Conservation (phyloP, 169 alveolate genomes). For the Babesia bigemina region DNA sequence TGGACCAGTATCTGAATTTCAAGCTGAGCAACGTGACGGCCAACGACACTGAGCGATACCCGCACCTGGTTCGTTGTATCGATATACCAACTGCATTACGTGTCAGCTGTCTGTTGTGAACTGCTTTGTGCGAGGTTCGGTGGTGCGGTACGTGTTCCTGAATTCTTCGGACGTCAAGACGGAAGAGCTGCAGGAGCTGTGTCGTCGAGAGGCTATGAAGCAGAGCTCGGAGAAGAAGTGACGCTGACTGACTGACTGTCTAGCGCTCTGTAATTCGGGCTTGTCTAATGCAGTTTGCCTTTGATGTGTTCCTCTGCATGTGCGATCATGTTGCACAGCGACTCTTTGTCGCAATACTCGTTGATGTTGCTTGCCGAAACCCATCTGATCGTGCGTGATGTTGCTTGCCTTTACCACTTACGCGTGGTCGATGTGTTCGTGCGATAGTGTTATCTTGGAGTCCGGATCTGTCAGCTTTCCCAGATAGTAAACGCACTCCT, state of each 20-base stretch:
- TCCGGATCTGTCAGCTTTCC: constrained; percentile 67
- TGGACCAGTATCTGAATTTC: constrained; percentile 91
- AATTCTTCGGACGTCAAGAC: constrained; percentile 88
- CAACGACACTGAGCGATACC: constrained; percentile 87
- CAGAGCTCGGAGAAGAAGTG: constrained; percentile 61
- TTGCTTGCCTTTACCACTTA: constrained; percentile 9
- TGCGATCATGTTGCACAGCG: constrained; percentile 43
- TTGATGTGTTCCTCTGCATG: constrained; percentile 35
- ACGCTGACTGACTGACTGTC: not conserved
- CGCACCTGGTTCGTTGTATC: constrained; percentile 83
- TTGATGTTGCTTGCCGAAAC: constrained; percentile 32
- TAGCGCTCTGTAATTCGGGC: not conserved
- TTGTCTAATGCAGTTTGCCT: constrained; percentile 3
- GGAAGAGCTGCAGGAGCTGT: constrained; percentile 88
- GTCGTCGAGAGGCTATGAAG: constrained; percentile 83
- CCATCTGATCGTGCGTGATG: constrained; percentile 39
- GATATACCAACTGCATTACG: not conserved
- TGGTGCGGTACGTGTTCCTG: constrained; percentile 91
- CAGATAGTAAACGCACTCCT: constrained; percentile 73
- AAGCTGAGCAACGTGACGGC: constrained; percentile 89
- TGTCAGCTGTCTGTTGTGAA: constrained; percentile 80
- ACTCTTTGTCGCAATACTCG: constrained; percentile 59
- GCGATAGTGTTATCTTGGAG: constrained; percentile 63
- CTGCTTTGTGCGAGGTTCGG: constrained; percentile 94
- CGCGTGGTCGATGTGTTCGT: constrained; percentile 78